A percentile compares a stretch with the other conserved stretches of the same genome.
phyloP scores from a whole-genome alignment of 1,284 basidiomycete genomes.

The Sanguinoderma infundibulare region DNA sequence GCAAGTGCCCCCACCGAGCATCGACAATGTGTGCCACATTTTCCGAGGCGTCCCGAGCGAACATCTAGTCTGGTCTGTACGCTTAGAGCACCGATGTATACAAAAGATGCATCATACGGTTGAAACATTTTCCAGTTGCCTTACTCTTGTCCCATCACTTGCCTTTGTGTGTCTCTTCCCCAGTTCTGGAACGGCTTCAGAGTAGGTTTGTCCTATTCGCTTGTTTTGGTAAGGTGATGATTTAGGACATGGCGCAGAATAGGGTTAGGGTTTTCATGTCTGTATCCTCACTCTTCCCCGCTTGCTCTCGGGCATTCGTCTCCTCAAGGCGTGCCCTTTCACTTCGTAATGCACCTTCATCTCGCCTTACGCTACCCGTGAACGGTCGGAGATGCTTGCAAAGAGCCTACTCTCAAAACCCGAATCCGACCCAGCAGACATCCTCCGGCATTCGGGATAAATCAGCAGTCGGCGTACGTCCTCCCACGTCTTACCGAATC shows the following conservation, averaged over 20 bases:
- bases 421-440: conserved; percentile 24
- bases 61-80: neutral
- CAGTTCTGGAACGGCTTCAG: neutral
- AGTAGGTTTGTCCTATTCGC: neutral
- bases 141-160: neutral
- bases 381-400: neutral
- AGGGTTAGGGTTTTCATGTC: conserved; percentile 25
- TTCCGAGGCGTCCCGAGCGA: neutral
- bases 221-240: neutral
- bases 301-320: conserved; percentile 10
- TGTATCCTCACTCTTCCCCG: conserved; percentile 16
- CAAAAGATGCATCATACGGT: neutral
- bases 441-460: conserved; percentile 41
- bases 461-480: conserved; percentile 46
- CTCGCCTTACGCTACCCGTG: neutral
- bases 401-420: conserved; percentile 24
- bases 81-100: neutral
- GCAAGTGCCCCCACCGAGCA: too few species aligned
- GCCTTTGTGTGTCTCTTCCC: neutral
- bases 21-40: neutral
- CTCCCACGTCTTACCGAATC: conserved; percentile 4
- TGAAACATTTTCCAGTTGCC: too few species aligned
- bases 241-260: neutral
- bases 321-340: conserved; percentile 7
- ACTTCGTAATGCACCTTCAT: conserved; percentile 1